phyloP scores from a whole-genome alignment of 208 protist genomes.

The Trypanosoma melophagium region DNA sequence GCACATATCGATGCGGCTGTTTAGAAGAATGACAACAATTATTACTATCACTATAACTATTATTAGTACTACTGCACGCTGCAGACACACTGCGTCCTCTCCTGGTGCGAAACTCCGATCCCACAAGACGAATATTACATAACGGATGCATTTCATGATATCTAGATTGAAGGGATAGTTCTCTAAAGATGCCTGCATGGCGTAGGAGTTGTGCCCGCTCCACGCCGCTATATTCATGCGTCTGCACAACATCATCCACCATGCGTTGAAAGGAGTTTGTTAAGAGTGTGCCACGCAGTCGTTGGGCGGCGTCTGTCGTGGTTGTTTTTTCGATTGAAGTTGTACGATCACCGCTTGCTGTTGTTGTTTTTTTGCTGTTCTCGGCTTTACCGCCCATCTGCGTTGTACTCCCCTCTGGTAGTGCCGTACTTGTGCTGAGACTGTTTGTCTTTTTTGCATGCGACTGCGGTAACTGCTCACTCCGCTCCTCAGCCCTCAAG shows the following conservation, averaged over 20 bases:
- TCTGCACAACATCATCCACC: conserved; percentile 19
- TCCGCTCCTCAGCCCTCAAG: too few species aligned
- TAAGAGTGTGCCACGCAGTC: conserved; percentile 23
- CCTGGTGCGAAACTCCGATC: neutral
- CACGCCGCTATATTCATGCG: neutral
- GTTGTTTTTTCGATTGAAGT: neutral
- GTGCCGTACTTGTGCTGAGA: too few species aligned
- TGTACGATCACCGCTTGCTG: neutral
- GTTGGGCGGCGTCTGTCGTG: conserved; percentile 12
- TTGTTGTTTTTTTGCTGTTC: neutral
- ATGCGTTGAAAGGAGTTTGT: conserved; percentile 17
- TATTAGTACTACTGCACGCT: neutral
- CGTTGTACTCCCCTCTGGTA: conserved; percentile 2
- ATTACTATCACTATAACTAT: conserved; percentile 4
- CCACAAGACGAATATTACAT: conserved; percentile 11
- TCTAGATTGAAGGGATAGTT: conserved; percentile 26
- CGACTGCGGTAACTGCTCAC: too few species aligned
- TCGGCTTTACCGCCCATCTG: too few species aligned
- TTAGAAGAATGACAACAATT: too few species aligned
- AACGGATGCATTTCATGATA: conserved; percentile 32
- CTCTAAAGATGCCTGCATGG: conserved; percentile 23
- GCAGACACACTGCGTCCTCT: neutral
- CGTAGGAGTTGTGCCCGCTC: conserved; percentile 10
- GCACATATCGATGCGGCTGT: too few species aligned
- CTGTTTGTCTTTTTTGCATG: too few species aligned